phyloP scores from a whole-genome alignment of 2,329 filamentous ascomycete genomes.

The Monilinia aucupariae region DNA sequence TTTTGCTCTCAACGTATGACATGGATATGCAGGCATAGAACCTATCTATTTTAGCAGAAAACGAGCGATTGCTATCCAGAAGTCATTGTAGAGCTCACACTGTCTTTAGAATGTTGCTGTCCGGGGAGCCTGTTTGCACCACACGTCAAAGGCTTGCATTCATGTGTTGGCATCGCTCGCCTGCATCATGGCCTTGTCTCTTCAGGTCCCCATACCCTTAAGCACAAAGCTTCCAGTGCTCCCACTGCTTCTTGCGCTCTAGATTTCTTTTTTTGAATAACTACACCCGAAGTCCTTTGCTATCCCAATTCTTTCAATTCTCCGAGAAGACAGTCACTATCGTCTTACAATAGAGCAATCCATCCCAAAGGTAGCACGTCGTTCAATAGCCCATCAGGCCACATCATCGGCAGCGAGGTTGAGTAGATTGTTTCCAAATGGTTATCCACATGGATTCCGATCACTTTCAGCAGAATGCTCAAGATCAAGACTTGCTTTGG shows the following conservation, averaged over 20 bases:
- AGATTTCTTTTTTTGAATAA: constrained; percentile 29
- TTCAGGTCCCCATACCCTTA: constrained; percentile 18
- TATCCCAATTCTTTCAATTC: constrained; percentile 31
- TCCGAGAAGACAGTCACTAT: constrained; percentile 28
- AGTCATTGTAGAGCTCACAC: constrained; percentile 16
- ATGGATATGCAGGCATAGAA: constrained; percentile 18
- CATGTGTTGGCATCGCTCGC: constrained; percentile 34
- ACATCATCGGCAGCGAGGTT: constrained; percentile 24
- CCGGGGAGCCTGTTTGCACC: constrained; percentile 33
- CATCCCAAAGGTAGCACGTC: constrained; percentile 26
- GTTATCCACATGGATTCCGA: constrained; percentile 29
- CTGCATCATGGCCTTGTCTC: constrained; percentile 29
- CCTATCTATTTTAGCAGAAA: constrained; percentile 17
- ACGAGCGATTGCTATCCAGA: constrained; percentile 27
- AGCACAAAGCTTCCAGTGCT: constrained; percentile 17
- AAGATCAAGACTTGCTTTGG: constrained; percentile 25
- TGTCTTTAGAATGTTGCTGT: constrained; percentile 24
- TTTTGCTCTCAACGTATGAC: constrained; percentile 14
- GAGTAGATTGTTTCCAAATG: constrained; percentile 22
- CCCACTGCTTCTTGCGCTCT: constrained; percentile 6
- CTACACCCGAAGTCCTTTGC: constrained; percentile 32
- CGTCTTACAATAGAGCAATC: constrained; percentile 31
- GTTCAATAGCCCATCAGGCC: constrained; percentile 20
- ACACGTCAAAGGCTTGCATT: constrained; percentile 27
- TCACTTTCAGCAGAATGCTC: constrained; percentile 25